A percentile compares a stretch with the other conserved stretches of the same genome.
phyloP scores from a whole-genome alignment of 495 filamentous ascomycete species.

The Aspergillus taichungensis region DNA sequence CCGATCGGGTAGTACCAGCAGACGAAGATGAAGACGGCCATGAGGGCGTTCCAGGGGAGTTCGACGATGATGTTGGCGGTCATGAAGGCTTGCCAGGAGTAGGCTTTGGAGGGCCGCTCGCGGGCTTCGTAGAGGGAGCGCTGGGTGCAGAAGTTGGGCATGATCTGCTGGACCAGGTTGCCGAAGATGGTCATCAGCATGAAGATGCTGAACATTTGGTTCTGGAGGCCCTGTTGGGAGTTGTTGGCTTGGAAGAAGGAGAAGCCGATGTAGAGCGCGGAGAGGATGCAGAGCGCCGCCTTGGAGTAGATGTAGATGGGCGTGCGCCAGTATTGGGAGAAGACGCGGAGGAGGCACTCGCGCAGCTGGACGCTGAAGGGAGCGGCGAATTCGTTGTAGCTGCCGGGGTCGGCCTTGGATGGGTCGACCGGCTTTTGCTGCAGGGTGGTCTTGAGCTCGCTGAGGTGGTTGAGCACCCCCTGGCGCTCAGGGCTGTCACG shows the following conservation, averaged over 20 bases:
- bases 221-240: slow-evolving; percentile 73
- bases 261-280: slow-evolving; percentile 78
- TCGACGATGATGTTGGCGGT: slow-evolving; percentile 63
- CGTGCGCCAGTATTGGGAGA: slow-evolving; percentile 52
- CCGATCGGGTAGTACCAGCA: slow-evolving; percentile 66
- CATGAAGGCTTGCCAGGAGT: slow-evolving; percentile 69
- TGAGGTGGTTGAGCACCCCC: slow-evolving; percentile 60
- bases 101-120: slow-evolving; percentile 62
- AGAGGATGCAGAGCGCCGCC: slow-evolving; percentile 41
- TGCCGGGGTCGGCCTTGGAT: slow-evolving; percentile 18
- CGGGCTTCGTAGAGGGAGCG: slow-evolving; percentile 64
- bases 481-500: slow-evolving; percentile 62
- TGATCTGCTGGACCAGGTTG: slow-evolving; percentile 69
- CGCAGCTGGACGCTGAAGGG: slow-evolving; percentile 44
- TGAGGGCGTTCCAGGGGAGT: slow-evolving; percentile 63
- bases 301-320: slow-evolving; percentile 54
- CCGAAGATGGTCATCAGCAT: slow-evolving; percentile 77
- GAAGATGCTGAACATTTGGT: slow-evolving; percentile 88
- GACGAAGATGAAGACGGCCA: slow-evolving; percentile 52
- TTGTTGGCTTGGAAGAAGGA: slow-evolving; percentile 75
- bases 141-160: slow-evolving; percentile 61
- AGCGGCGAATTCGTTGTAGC: slow-evolving; percentile 44
- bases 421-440: slow-evolving; percentile 34
- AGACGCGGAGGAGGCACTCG: slow-evolving; percentile 43
- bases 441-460: slow-evolving; percentile 53